phyloP scores from a whole-genome alignment of 768 basidiomycete genomes.

The Podaxis mareebaensis region DNA sequence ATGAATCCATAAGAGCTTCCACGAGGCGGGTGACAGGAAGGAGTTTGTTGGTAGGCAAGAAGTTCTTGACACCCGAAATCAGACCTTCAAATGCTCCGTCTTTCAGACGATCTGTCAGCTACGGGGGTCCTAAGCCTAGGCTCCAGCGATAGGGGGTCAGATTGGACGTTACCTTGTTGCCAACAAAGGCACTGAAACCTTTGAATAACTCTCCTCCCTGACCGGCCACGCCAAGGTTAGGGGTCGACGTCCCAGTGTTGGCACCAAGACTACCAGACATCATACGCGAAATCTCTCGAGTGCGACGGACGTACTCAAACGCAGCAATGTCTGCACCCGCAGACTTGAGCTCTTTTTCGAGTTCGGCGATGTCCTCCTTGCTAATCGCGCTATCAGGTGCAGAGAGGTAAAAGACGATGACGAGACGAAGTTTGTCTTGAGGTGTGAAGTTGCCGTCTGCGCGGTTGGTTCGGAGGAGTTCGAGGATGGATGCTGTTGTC shows the following conservation, averaged over 20 bases:
- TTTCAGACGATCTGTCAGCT: conserved; percentile 92
- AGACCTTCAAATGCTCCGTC: conserved; percentile 97
- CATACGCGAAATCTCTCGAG: conserved; percentile 93
- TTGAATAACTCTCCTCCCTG: conserved; percentile 89
- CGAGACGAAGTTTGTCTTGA: conserved; percentile 88
- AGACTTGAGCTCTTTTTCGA: conserved; percentile 84
- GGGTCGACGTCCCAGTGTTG: conserved; percentile 44
- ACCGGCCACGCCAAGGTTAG: conserved; percentile 57
- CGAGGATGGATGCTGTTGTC: conserved; percentile 79
- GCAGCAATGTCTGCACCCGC: conserved; percentile 79
- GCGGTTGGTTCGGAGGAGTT: conserved; percentile 78
- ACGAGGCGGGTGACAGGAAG: conserved; percentile 89
- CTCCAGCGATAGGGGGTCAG: not conserved
- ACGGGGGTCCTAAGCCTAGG: conserved; percentile 7
- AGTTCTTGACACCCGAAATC: conserved; percentile 97
- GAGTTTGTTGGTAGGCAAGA: conserved; percentile 93
- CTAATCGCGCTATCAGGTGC: conserved; percentile 76
- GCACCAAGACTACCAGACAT: conserved; percentile 52
- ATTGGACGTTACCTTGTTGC: conserved; percentile 67
- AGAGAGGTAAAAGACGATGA: conserved; percentile 94
- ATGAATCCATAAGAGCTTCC: conserved; percentile 97
- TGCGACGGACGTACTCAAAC: conserved; percentile 90
- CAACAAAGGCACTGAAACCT: conserved; percentile 83
- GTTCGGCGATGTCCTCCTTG: conserved; percentile 86
- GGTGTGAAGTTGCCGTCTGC: conserved; percentile 66